Evolutionary conservation across 1,139 yeast genomes (phyloP), one percentile per base, ranked within the genome.

Genomic region (Debaryomycetaceae sp.): DNA sequence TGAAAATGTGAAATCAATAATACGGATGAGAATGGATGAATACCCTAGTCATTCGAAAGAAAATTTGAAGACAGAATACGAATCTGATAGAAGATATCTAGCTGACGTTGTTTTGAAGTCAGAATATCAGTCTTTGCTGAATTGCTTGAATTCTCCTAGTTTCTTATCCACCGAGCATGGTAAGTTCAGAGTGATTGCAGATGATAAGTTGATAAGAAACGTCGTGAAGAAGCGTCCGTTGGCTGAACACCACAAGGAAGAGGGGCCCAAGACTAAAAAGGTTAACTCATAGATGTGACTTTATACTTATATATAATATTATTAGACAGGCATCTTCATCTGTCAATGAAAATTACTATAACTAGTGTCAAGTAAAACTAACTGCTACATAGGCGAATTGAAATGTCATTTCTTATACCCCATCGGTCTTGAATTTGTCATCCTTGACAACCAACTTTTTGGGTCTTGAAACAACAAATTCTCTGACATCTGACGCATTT

Each of bases 131-230:
- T 73, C 85, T 3, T 58, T 84, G 24, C 55, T 56, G 15, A 64
- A 59, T 32, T 75, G 83, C 41, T 48, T 61, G 17, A 59, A 63
- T 38, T 41, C 61, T 5, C 63, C 63, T 7, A 52, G 63, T 24
- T 59, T 73, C 1, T 61, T 64, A 28, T 52, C 48, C 2, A 51
- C 57, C 5, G 56, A 53, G 1, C 56, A 56, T 29, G 51, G 38
- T 2, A 45, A 46, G 3, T 74, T 64, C 45, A 62, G 58, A 37
- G 49, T 75, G 28, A 74, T 83, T 31, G 76, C 73, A 8, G 89
- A 83, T 58, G 75, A 66, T 1, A 82, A 81, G 54, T 59, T 83
- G 36, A 57, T 80, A 36, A 67, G 77, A 41, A 81, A 79, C 49
- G 71, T 83, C 16, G 48, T 75, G 41, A 83, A 82, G 53, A 70